These are phyloP conservation scores for Penium margaritaceum DNA, from an alignment of 139 green algal genomes.

Conservation along the genomic window DNA sequence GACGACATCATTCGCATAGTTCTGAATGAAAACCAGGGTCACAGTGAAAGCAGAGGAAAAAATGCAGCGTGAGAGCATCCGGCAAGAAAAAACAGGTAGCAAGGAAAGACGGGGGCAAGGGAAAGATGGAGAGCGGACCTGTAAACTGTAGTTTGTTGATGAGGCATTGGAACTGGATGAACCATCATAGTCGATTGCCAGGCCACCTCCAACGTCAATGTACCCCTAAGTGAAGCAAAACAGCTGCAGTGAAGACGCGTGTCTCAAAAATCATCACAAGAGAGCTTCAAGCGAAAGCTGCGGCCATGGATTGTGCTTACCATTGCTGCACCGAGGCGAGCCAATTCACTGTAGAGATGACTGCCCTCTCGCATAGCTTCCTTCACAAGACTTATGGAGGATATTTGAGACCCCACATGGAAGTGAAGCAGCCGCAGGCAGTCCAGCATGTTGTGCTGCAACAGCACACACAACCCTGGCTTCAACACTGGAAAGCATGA, in stretches of 20 bases:
- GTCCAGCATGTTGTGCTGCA: slow-evolving; percentile 49
- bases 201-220: slow-evolving; percentile 59
- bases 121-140: slow-evolving; percentile 11
- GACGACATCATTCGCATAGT: slow-evolving; percentile 62
- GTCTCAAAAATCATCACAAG: too few relatives aligned
- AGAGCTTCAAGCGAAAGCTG: too few relatives aligned
- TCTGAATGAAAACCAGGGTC: slow-evolving; percentile 30
- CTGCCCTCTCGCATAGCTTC: slow-evolving; percentile 59
- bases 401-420: slow-evolving; percentile 61
- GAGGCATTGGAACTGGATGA: slow-evolving; percentile 12
- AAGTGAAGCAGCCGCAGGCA: slow-evolving; percentile 65
- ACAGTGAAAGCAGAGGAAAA: background rate
- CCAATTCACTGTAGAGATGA: slow-evolving; percentile 59
- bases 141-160: slow-evolving; percentile 55
- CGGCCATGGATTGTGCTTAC: too few relatives aligned
- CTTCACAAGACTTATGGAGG: slow-evolving; percentile 60
- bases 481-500: too few relatives aligned
- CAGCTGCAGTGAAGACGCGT: too few relatives aligned
- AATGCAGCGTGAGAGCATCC: background rate
- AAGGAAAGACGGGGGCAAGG: background rate
- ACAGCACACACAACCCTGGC: too few relatives aligned
- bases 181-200: slow-evolving; percentile 61
- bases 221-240: slow-evolving; percentile 32
- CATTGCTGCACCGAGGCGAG: slow-evolving; percentile 53
- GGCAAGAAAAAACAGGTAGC: background rate